Evolutionary conservation across 202 grass and related monocot species (phyloP).

Genomic region (Alloteropsis angusta): DNA sequence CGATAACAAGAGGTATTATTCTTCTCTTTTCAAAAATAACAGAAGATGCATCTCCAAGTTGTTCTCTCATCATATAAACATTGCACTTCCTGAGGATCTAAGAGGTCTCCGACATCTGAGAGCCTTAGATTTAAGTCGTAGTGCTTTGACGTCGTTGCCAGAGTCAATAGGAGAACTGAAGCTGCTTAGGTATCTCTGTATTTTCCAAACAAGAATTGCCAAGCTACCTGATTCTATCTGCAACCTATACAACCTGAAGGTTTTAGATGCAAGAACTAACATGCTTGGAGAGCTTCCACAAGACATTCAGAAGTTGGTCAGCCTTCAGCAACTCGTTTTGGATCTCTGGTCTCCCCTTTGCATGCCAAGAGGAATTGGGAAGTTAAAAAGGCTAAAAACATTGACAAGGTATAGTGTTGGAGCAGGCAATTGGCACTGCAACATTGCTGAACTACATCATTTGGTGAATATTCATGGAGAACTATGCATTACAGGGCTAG

Average conservation of each 20-base stretch:
- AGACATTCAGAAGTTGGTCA: slow-evolving; percentile 23
- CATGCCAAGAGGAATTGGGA: slow-evolving; percentile 34
- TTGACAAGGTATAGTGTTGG: slow-evolving; percentile 25
- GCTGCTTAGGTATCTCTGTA: slow-evolving; percentile 25
- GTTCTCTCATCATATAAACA: not conserved
- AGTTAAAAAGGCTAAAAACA: slow-evolving; percentile 13
- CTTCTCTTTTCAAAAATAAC: slow-evolving; percentile 8
- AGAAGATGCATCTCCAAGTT: not conserved
- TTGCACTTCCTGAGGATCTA: not conserved
- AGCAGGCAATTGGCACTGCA: slow-evolving; percentile 8
- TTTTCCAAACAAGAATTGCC: not conserved
- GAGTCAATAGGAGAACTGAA: slow-evolving; percentile 34
- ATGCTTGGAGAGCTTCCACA: slow-evolving; percentile 18
- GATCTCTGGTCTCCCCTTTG: not conserved
- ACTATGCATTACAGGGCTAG: slow-evolving; percentile 23
- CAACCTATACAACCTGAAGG: slow-evolving; percentile 29
- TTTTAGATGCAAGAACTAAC: slow-evolving; percentile 23
- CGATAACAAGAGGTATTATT: slow-evolving; percentile 4
- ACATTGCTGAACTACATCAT: slow-evolving; percentile 23
- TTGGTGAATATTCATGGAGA: slow-evolving; percentile 24
- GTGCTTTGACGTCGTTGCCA: not conserved
- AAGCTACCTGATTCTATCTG: slow-evolving; percentile 32
- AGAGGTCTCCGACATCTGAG: slow-evolving; percentile 20
- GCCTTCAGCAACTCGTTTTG: slow-evolving; percentile 20
- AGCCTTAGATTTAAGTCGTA: slow-evolving; percentile 26